Evolutionary conservation across 1,139 yeast genomes (phyloP).

Genomic region (Casaregolazyma lundiana): DNA sequence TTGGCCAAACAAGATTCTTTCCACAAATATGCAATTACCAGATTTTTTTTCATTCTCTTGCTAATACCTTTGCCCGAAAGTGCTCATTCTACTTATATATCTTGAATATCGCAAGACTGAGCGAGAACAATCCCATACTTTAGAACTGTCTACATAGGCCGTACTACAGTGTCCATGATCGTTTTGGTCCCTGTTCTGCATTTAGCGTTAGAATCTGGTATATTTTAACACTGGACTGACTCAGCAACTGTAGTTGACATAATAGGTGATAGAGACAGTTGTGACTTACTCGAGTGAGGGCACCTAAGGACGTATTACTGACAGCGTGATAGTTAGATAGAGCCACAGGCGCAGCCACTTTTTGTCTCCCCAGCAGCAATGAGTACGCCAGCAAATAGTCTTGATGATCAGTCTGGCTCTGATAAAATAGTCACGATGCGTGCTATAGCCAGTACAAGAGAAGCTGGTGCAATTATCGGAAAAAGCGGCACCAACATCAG

Average conservation of each 20-base stretch:
- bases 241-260: too few species aligned
- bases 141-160: too few species aligned
- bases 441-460: slow-evolving; percentile 75
- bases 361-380: neutral
- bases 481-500: slow-evolving; percentile 81
- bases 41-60: neutral
- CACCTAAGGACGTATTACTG: too few species aligned
- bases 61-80: neutral
- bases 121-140: too few species aligned
- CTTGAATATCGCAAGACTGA: too few species aligned
- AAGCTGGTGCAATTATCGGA: slow-evolving; percentile 89
- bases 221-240: too few species aligned
- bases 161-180: too few species aligned
- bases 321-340: too few species aligned
- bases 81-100: neutral
- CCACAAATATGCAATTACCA: neutral
- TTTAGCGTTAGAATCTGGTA: too few species aligned
- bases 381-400: neutral
- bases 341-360: neutral
- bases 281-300: too few species aligned
- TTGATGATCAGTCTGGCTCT: slow-evolving; percentile 3
- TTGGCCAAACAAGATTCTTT: neutral
- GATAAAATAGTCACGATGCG: slow-evolving; percentile 37
- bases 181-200: too few species aligned
- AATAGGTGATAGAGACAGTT: too few species aligned